Percentiles rank a stretch among this genome's conserved stretches.
Evolutionary conservation across 1,284 basidiomycete species (phyloP).

Genomic region (Entoloma clypeatum): DNA sequence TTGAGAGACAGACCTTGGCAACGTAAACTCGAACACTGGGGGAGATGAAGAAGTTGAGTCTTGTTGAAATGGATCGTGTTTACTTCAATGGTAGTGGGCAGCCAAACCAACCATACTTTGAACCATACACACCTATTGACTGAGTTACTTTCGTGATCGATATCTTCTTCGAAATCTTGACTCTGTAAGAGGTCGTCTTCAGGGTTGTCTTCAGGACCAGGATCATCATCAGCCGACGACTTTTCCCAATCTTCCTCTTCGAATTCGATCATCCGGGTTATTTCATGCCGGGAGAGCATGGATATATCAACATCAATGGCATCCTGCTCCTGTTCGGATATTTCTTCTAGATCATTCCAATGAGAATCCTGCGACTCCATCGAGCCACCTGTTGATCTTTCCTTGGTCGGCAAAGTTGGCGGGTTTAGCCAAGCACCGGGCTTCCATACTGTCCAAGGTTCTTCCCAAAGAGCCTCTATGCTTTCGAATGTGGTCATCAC

Average conservation of each 20-base stretch:
- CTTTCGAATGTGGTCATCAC: slow-evolving; percentile 90
- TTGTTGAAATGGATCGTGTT: slow-evolving; percentile 1
- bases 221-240: slow-evolving; percentile 18
- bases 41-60: neutral
- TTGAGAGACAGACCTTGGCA: slow-evolving; percentile 14
- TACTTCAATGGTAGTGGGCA: neutral
- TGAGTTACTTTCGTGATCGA: slow-evolving; percentile 5
- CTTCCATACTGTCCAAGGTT: slow-evolving; percentile 53
- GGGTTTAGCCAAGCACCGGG: slow-evolving; percentile 36
- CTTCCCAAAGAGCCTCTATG: slow-evolving; percentile 71
- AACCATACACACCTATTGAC: too few relatives aligned
- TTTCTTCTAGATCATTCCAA: slow-evolving; percentile 19
- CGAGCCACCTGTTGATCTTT: neutral
- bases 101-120: too few relatives aligned
- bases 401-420: too few relatives aligned
- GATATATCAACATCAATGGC: slow-evolving; percentile 52
- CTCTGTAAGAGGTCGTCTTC: slow-evolving; percentile 26
- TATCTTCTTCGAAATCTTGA: slow-evolving; percentile 24
- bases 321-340: slow-evolving; percentile 14
- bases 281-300: slow-evolving; percentile 49
- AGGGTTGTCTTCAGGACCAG: slow-evolving; percentile 18
- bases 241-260: slow-evolving; percentile 37
- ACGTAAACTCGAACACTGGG: neutral
- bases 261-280: slow-evolving; percentile 39
- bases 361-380: slow-evolving; percentile 11